A percentile compares a stretch with the other conserved stretches of the same genome.
These are phyloP conservation scores for Exophiala phaeomuriformis DNA, from an alignment of 2,329 filamentous ascomycete species.

Conservation along the genomic window DNA sequence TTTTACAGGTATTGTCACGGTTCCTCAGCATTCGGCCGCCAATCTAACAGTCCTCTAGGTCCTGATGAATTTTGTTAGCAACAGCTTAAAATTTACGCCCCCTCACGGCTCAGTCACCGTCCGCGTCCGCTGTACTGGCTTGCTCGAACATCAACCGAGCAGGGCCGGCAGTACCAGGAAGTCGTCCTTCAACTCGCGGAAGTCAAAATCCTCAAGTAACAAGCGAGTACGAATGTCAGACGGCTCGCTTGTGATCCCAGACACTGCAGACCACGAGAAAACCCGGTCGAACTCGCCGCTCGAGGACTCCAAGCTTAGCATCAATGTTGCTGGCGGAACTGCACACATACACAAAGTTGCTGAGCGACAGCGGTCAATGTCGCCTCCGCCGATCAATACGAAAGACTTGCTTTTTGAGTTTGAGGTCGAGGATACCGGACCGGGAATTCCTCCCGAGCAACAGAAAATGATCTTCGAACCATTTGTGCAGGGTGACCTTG, in stretches of 20 bases:
- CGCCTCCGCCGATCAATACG: slow-evolving; percentile 54
- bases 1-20: slow-evolving; percentile 56
- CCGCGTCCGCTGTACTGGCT: slow-evolving; percentile 60
- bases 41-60: not conserved
- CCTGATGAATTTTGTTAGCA: slow-evolving; percentile 85
- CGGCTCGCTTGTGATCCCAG: slow-evolving; percentile 18
- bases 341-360: slow-evolving; percentile 44
- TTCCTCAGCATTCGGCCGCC: slow-evolving; percentile 35
- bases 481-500: slow-evolving; percentile 87
- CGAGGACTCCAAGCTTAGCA: slow-evolving; percentile 40
- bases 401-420: slow-evolving; percentile 74
- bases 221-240: slow-evolving; percentile 26
- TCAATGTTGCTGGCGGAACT: slow-evolving; percentile 55
- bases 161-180: slow-evolving; percentile 27
- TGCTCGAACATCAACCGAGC: slow-evolving; percentile 18
- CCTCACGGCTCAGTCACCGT: slow-evolving; percentile 66
- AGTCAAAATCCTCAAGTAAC: slow-evolving; percentile 24
- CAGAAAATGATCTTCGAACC: slow-evolving; percentile 85
- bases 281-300: slow-evolving; percentile 11
- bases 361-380: slow-evolving; percentile 50
- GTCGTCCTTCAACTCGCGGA: slow-evolving; percentile 33
- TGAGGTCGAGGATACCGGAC: slow-evolving; percentile 79
- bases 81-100: slow-evolving; percentile 86
- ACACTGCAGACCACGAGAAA: slow-evolving; percentile 15
- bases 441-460: slow-evolving; percentile 70